These are phyloP conservation scores for Penicillium sp. DNA, from an alignment of 2,329 filamentous ascomycete species.

Conservation along the genomic window DNA sequence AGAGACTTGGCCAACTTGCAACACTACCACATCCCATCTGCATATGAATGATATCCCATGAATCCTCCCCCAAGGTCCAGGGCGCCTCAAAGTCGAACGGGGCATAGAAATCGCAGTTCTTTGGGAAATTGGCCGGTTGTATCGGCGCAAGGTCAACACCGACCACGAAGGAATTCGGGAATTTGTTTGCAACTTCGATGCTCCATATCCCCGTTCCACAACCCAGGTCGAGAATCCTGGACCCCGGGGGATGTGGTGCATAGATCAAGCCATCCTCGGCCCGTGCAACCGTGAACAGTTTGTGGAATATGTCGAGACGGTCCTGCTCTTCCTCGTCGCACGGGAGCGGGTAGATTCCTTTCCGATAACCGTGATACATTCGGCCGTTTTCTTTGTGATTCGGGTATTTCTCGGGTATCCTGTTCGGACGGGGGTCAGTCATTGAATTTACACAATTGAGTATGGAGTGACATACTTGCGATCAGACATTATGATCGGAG, in stretches of 20 bases:
- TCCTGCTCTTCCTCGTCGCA: slow-evolving; percentile 77
- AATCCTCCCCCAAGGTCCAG: slow-evolving; percentile 67
- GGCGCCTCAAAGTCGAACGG: slow-evolving; percentile 75
- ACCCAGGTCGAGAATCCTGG: slow-evolving; percentile 65
- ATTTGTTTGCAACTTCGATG: slow-evolving; percentile 76
- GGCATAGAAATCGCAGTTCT: slow-evolving; percentile 64
- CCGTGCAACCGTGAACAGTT: slow-evolving; percentile 68
- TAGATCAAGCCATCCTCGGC: slow-evolving; percentile 46
- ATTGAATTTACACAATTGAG: neutral
- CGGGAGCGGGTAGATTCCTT: slow-evolving; percentile 71
- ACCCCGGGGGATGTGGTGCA: slow-evolving; percentile 42
- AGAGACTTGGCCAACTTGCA: slow-evolving; percentile 71
- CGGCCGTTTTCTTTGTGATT: slow-evolving; percentile 66
- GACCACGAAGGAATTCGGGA: slow-evolving; percentile 58
- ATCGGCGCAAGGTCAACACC: slow-evolving; percentile 64
- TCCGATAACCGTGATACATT: slow-evolving; percentile 66
- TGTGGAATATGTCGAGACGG: slow-evolving; percentile 79
- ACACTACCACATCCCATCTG: slow-evolving; percentile 78
- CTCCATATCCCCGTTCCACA: slow-evolving; percentile 92
- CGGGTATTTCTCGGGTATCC: slow-evolving; percentile 39
- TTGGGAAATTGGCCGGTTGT: slow-evolving; percentile 67
- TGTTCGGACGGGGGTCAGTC: slow-evolving; percentile 15
- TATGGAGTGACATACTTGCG: slow-evolving; percentile 18
- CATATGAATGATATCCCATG: slow-evolving; percentile 81
- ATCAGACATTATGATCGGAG: slow-evolving; percentile 23